Conservation (phyloP, 805 yeast species). For the Nakazawaea siamensis region DNA sequence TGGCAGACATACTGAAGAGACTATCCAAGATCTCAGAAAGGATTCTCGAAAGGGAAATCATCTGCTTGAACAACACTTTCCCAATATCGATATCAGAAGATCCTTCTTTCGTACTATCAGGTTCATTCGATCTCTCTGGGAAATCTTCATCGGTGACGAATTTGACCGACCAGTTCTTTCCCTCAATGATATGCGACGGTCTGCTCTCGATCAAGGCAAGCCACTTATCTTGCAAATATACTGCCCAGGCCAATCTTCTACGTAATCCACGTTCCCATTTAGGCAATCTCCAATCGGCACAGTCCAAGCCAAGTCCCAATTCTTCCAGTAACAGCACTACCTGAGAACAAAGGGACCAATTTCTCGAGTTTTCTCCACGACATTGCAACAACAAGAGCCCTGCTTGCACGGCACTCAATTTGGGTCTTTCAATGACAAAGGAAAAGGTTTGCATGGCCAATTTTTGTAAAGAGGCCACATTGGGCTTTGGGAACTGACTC, state of each 20-base stretch:
- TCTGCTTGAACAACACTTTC: slow-evolving; percentile 55
- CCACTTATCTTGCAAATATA: slow-evolving; percentile 91
- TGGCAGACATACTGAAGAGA: slow-evolving; percentile 65
- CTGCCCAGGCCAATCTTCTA: slow-evolving; percentile 92
- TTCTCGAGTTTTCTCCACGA: slow-evolving; percentile 46
- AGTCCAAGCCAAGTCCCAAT: slow-evolving; percentile 84
- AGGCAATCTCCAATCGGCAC: slow-evolving; percentile 86
- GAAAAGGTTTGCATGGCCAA: slow-evolving; percentile 58
- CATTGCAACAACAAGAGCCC: slow-evolving; percentile 73
- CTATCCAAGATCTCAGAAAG: slow-evolving; percentile 64
- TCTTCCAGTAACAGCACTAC: slow-evolving; percentile 87
- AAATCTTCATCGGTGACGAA: slow-evolving; percentile 68
- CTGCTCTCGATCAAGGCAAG: slow-evolving; percentile 70
- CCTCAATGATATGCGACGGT: slow-evolving; percentile 71
- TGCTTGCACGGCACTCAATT: slow-evolving; percentile 86
- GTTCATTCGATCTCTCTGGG: slow-evolving; percentile 53
- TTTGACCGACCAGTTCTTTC: slow-evolving; percentile 73
- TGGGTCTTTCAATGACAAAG: slow-evolving; percentile 78
- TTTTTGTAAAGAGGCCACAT: slow-evolving; percentile 58
- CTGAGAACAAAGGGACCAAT: slow-evolving; percentile 82
- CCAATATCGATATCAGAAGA: slow-evolving; percentile 68
- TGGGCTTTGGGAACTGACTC: slow-evolving; percentile 72
- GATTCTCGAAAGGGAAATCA: slow-evolving; percentile 59
- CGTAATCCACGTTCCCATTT: slow-evolving; percentile 92
- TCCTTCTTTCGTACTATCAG: slow-evolving; percentile 35